Percentiles rank a stretch among this genome's conserved stretches.
These are phyloP conservation scores for Scytalidium sp. DNA, from an alignment of 2,329 filamentous ascomycete species.

Conservation along the genomic window DNA sequence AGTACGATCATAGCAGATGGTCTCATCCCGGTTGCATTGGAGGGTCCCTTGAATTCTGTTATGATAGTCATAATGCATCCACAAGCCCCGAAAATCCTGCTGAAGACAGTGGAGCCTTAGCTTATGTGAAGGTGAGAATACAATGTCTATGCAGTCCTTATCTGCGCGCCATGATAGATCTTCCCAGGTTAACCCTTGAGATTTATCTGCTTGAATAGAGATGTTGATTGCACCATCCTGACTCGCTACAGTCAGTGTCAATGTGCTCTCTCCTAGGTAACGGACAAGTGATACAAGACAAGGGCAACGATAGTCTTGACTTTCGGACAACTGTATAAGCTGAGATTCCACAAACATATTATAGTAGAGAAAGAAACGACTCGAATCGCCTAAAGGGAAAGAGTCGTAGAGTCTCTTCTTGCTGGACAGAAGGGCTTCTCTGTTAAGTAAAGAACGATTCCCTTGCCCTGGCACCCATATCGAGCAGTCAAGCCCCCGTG, in stretches of 20 bases:
- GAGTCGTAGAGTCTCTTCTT: conserved; percentile 51
- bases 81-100: conserved; percentile 74
- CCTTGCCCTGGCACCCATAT: conserved; percentile 73
- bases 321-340: conserved; percentile 69
- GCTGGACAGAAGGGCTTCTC: conserved; percentile 37
- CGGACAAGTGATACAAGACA: conserved; percentile 76
- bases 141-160: conserved; percentile 61
- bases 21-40: conserved; percentile 67
- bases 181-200: conserved; percentile 71
- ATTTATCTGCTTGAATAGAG: conserved; percentile 66
- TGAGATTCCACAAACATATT: conserved; percentile 73
- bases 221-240: conserved; percentile 77
- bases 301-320: conserved; percentile 66
- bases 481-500: conserved; percentile 73
- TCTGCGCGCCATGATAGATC: conserved; percentile 78
- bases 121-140: conserved; percentile 72
- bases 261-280: conserved; percentile 62
- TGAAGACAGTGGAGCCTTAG: conserved; percentile 70
- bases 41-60: conserved; percentile 71
- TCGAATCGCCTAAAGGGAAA: conserved; percentile 74
- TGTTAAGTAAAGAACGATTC: conserved; percentile 26
- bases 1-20: conserved; percentile 63
- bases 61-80: conserved; percentile 83
- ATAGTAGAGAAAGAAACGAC: conserved; percentile 73
- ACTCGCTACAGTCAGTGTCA: conserved; percentile 73